phyloP scores from a whole-genome alignment of 2,329 filamentous ascomycete genomes.

The Penicillium brasilianum region DNA sequence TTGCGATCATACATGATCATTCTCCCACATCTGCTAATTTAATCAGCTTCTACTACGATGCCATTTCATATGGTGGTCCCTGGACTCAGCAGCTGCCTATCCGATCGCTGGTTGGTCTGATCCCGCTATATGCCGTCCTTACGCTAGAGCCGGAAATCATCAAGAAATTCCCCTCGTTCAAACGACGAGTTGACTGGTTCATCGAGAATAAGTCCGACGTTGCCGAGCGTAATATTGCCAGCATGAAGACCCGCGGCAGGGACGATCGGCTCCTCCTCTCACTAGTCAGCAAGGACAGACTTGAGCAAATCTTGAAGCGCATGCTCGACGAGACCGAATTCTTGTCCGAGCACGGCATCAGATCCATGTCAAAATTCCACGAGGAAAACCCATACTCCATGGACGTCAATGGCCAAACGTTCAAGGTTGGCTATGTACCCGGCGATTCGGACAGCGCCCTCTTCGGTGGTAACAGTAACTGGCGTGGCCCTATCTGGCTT shows the following conservation, averaged over 20 bases:
- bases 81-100: slow-evolving; percentile 93
- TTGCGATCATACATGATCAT: background rate
- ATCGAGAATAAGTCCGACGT: slow-evolving; percentile 84
- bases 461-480: slow-evolving; percentile 97
- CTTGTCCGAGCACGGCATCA: slow-evolving; percentile 84
- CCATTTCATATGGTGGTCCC: slow-evolving; percentile 92
- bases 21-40: slow-evolving; percentile 21
- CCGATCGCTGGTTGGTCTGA: slow-evolving; percentile 87
- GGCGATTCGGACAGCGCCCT: slow-evolving; percentile 96
- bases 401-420: slow-evolving; percentile 91
- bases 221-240: slow-evolving; percentile 91
- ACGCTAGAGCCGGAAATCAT: slow-evolving; percentile 94
- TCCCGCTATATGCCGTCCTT: slow-evolving; percentile 88
- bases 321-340: slow-evolving; percentile 97
- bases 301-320: slow-evolving; percentile 83
- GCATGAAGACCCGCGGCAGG: slow-evolving; percentile 87
- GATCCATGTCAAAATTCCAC: slow-evolving; percentile 90
- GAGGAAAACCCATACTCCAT: slow-evolving; percentile 89
- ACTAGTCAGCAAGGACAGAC: slow-evolving; percentile 89
- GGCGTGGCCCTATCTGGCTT: slow-evolving; percentile 94
- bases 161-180: slow-evolving; percentile 89
- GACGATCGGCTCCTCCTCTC: slow-evolving; percentile 85
- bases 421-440: slow-evolving; percentile 85
- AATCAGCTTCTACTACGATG: slow-evolving; percentile 88
- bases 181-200: slow-evolving; percentile 93